These are phyloP conservation scores for Allium cepa DNA, from an alignment of 106 monocot genomes.

Conservation along the genomic window DNA sequence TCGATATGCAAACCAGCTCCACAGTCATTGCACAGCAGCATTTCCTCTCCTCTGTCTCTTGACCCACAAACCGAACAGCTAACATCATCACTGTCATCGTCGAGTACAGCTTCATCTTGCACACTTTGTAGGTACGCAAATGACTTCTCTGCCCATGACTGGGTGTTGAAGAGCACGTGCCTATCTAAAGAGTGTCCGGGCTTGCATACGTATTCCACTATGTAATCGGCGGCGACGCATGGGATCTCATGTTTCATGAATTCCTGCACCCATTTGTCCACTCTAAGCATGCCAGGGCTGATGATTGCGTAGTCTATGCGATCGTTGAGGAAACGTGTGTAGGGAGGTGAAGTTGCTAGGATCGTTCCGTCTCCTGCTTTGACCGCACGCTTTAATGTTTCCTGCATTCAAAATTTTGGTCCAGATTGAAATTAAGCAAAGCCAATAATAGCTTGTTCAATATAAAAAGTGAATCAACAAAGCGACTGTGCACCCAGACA, in stretches of 20 bases:
- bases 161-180: conserved; percentile 65
- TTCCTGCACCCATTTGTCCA: conserved; percentile 73
- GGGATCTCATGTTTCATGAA: conserved; percentile 72
- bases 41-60: conserved; percentile 44
- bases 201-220: conserved; percentile 75
- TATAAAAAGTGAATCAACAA: too few species aligned
- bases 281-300: conserved; percentile 38
- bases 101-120: conserved; percentile 30
- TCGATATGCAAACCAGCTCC: conserved; percentile 77
- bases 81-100: conserved; percentile 27
- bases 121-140: conserved; percentile 27
- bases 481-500: too few species aligned
- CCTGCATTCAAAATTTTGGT: conserved; percentile 23
- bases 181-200: conserved; percentile 47
- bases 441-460: too few species aligned
- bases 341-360: conserved; percentile 87
- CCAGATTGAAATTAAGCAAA: background rate
- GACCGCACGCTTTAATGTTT: conserved; percentile 67
- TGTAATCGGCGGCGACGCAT: conserved; percentile 66
- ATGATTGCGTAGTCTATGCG: conserved; percentile 64
- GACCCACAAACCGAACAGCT: conserved; percentile 52
- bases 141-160: conserved; percentile 55
- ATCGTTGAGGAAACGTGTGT: conserved; percentile 56
- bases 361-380: conserved; percentile 84
- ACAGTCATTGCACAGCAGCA: conserved; percentile 90